phyloP scores from a whole-genome alignment of 768 basidiomycete species.

The Auricularia auricula-judae region DNA sequence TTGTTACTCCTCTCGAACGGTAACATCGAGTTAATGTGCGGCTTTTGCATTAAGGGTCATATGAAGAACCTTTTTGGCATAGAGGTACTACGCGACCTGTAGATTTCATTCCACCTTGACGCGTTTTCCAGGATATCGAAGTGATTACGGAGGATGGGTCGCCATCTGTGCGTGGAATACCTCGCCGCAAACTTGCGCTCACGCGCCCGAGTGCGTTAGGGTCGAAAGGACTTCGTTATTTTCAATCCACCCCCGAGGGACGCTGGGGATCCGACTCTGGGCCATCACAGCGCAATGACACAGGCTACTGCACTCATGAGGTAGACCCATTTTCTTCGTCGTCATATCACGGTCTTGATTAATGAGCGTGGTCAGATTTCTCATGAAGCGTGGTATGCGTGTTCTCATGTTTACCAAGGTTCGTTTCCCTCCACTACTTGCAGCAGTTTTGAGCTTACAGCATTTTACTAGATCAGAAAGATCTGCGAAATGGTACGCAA shows the following conservation, averaged over 20 bases:
- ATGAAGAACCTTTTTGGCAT: slow-evolving; percentile 72
- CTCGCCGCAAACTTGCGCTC: not conserved
- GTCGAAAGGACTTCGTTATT: slow-evolving; percentile 65
- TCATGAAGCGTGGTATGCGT: slow-evolving; percentile 73
- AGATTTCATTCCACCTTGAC: not conserved
- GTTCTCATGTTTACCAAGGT: slow-evolving; percentile 89
- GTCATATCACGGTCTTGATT: too few species aligned
- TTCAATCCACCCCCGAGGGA: slow-evolving; percentile 65
- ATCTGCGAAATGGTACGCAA: slow-evolving; percentile 59
- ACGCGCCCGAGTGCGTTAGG: slow-evolving; percentile 15
- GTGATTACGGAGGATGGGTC: slow-evolving; percentile 73
- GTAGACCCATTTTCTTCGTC: not conserved
- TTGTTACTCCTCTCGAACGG: not conserved
- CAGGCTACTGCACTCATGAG: slow-evolving; percentile 67
- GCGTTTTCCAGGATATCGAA: slow-evolving; percentile 36
- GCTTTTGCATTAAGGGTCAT: slow-evolving; percentile 26
- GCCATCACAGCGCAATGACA: slow-evolving; percentile 44
- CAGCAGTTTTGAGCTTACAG: not conserved
- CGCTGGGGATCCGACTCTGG: slow-evolving; percentile 38
- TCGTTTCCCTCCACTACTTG: not conserved
- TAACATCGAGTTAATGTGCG: not conserved
- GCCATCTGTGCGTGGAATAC: slow-evolving; percentile 30
- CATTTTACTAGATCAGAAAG: slow-evolving; percentile 50
- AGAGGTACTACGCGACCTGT: slow-evolving; percentile 16
- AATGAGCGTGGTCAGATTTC: slow-evolving; percentile 21